phyloP scores from a whole-genome alignment of 345 rosid species.

The Psidium guajava region DNA sequence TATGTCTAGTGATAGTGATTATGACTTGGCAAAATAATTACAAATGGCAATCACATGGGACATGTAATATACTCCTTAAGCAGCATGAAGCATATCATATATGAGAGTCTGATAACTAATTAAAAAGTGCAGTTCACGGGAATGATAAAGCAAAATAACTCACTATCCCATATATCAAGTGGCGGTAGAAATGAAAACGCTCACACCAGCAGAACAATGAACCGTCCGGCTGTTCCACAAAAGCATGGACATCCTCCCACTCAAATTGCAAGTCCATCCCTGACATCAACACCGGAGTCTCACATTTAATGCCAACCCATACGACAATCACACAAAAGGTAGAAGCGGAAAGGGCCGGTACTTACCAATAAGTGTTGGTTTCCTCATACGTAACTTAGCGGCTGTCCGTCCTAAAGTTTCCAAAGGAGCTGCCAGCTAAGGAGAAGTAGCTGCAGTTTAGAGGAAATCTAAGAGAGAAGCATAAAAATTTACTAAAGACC shows the following conservation, averaged over 20 bases:
- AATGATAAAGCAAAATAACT: conserved; percentile 4
- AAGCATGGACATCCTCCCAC: conserved; percentile 70
- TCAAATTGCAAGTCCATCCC: conserved; percentile 91
- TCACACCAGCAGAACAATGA: conserved; percentile 86
- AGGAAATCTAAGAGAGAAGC: not conserved
- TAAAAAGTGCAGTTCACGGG: not conserved
- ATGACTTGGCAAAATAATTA: not conserved
- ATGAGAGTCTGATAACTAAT: not conserved
- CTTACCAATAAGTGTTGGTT: conserved; percentile 70
- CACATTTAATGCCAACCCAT: not conserved
- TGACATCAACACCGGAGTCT: conserved; percentile 15
- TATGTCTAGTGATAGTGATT: not conserved
- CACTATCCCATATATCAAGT: conserved; percentile 61
- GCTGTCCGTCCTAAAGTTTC: conserved; percentile 66
- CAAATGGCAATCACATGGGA: not conserved
- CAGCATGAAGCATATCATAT: not conserved
- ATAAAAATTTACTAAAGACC: not conserved
- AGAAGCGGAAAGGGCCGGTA: not conserved
- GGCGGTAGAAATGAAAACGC: conserved; percentile 66
- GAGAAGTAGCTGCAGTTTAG: not conserved
- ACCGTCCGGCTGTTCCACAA: conserved; percentile 74
- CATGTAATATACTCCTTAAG: not conserved
- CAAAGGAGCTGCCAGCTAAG: conserved; percentile 65
- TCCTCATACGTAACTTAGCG: conserved; percentile 62
- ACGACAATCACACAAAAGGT: not conserved